phyloP scores from a whole-genome alignment of 495 filamentous ascomycete genomes.

The Venustampulla echinocandica region DNA sequence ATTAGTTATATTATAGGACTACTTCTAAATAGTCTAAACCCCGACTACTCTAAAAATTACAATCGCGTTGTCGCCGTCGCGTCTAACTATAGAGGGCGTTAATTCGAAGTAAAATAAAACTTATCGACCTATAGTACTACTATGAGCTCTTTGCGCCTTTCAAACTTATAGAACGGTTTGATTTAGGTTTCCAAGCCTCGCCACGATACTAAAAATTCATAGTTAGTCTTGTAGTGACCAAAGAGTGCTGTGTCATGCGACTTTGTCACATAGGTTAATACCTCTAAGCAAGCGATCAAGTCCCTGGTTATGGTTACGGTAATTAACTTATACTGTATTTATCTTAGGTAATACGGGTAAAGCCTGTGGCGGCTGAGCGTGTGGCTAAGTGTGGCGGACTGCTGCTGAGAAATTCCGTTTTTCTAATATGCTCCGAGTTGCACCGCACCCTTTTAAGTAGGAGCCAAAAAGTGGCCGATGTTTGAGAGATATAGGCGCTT shows the following conservation, averaged over 20 bases:
- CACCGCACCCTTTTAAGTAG: conserved; percentile 3
- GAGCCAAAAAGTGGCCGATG: too few relatives aligned
- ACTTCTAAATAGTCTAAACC: conserved; percentile 20
- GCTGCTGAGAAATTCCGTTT: conserved; percentile 11
- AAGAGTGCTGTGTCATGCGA: conserved; percentile 1
- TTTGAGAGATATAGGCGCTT: too few relatives aligned
- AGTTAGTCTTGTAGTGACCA: conserved; percentile 2
- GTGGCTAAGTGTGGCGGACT: conserved; percentile 6
- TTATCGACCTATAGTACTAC: conserved; percentile 17
- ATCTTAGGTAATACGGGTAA: conserved; percentile 8
- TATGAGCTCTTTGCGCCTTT: conserved; percentile 24
- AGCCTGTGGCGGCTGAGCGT: conserved; percentile 7
- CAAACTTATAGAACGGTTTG: conserved; percentile 22
- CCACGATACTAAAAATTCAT: conserved; percentile 8
- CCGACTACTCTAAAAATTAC: conserved; percentile 22
- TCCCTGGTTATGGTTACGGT: conserved; percentile 7
- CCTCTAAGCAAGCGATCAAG: conserved; percentile 15
- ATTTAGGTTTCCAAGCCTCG: conserved; percentile 22
- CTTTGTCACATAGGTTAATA: conserved; percentile 10
- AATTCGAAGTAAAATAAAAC: conserved; percentile 21
- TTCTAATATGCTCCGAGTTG: conserved; percentile 12
- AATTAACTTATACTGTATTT: conserved; percentile 7
- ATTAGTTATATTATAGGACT: conserved; percentile 21
- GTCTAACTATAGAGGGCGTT: conserved; percentile 19
- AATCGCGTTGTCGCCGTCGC: conserved; percentile 22